Conservation (phyloP, 495 filamentous ascomycete species). For the Trypethelium eluteriae region DNA sequence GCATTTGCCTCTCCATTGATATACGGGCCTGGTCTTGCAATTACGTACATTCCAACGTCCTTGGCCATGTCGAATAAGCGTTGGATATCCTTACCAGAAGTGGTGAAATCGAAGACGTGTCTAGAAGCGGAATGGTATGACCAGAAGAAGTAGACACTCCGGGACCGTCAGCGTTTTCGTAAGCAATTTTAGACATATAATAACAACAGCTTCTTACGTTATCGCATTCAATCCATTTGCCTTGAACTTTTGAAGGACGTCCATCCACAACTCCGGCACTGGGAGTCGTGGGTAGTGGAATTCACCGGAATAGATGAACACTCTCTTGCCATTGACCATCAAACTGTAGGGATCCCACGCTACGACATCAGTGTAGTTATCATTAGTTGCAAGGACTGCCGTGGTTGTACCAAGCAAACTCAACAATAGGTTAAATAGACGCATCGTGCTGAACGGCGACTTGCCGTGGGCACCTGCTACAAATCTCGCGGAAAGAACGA, state of each 20-base stretch:
- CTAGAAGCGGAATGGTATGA: conserved; percentile 47
- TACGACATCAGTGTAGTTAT: conserved; percentile 46
- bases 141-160: conserved; percentile 50
- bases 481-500: too few relatives aligned
- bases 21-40: conserved; percentile 53
- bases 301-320: conserved; percentile 53
- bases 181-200: background rate
- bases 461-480: too few relatives aligned
- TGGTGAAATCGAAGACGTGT: conserved; percentile 48
- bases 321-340: conserved; percentile 47
- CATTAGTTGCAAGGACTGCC: conserved; percentile 46
- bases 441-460: background rate
- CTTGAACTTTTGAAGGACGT: conserved; percentile 56
- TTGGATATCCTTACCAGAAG: conserved; percentile 47
- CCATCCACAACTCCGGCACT: conserved; percentile 52
- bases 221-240: conserved; percentile 52
- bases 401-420: background rate
- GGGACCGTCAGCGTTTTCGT: background rate
- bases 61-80: conserved; percentile 50
- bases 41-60: conserved; percentile 50
- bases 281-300: conserved; percentile 53
- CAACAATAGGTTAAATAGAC: background rate
- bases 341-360: conserved; percentile 56
- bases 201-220: conserved; percentile 12
- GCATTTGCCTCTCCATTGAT: conserved; percentile 46